Evolutionary conservation across 192 early-diverging fungal genomes (phyloP), one percentile per base, ranked within the genome.

Genomic region (Coemansia sp.): DNA sequence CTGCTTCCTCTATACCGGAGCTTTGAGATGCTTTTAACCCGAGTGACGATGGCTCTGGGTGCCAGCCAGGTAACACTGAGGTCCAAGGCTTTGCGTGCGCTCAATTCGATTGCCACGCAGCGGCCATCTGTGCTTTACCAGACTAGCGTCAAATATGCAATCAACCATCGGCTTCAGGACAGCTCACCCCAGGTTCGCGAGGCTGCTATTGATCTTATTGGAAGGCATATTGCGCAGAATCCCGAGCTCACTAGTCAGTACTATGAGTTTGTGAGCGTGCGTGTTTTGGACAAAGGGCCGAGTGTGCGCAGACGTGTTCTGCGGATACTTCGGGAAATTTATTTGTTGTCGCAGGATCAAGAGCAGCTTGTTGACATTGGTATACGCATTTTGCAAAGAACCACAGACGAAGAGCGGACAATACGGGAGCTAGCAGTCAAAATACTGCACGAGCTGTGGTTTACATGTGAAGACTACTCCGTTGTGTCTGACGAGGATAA

Each of bases 291-390:
- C 81, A 94, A 91, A 38, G 92, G 94, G 7, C 56, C 90, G 8
- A 95, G 85, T 71, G 95, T 98, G 19, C 89, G 96, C 16, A 95
- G 95, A 78, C 87, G 94, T 1, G 87, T 95, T 2, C 86, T 98
- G 26, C 87, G 89, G 59, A 75, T 98, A 2, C 67, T 95, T 32
- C 79, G 84, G 50, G 92, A 94, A 44, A 87, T 97, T 12, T 95
- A 89, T 53, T 37, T 79, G 7, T 75, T 85, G 52, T 79, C 83
- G 9, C 69, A 79, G 1, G 83, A 85, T 59, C 61, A 43, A 7
- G 56, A 49, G 0, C 83, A 90, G 49, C 79, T 84, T 37, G 84
- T 87, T 9, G 89, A 93, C 60, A 90, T 93, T 80, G 87, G 86
- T 1, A 74, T 84, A 37, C 91, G 91, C n/a, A 76, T 93, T 12